These are phyloP conservation scores for Amanita pseudoporphyria DNA, from an alignment of 768 basidiomycete species.

Conservation along the genomic window DNA sequence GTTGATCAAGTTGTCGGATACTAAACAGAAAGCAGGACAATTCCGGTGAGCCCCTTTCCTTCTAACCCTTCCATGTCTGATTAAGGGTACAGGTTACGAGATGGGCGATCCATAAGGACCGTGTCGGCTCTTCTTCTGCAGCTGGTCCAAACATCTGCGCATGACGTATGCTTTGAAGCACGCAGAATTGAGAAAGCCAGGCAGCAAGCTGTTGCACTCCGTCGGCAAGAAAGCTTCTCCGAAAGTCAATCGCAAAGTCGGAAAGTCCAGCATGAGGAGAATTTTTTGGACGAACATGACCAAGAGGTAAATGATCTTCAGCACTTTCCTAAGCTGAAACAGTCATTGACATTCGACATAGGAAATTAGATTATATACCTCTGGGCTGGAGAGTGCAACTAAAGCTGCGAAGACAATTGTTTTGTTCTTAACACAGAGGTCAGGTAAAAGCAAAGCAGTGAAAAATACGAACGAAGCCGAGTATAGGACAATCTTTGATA, in stretches of 20 bases:
- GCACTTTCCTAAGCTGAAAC: not conserved
- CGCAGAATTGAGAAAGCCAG: slow-evolving; percentile 51
- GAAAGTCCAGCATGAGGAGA: slow-evolving; percentile 24
- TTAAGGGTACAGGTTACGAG: slow-evolving; percentile 54
- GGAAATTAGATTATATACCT: slow-evolving; percentile 65
- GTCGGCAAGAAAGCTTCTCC: slow-evolving; percentile 50
- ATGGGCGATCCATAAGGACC: slow-evolving; percentile 87
- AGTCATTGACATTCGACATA: slow-evolving; percentile 16
- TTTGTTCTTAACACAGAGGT: slow-evolving; percentile 65
- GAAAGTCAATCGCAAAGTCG: slow-evolving; percentile 28
- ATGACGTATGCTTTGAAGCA: slow-evolving; percentile 72
- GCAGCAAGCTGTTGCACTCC: slow-evolving; percentile 50
- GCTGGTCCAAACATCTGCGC: slow-evolving; percentile 92
- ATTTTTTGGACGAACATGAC: slow-evolving; percentile 61
- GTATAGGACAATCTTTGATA: slow-evolving; percentile 88
- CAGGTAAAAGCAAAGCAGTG: slow-evolving; percentile 79
- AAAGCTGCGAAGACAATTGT: slow-evolving; percentile 82
- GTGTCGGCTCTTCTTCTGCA: slow-evolving; percentile 90
- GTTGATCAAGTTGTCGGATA: slow-evolving; percentile 81
- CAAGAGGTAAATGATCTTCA: slow-evolving; percentile 34
- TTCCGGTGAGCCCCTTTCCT: slow-evolving; percentile 51
- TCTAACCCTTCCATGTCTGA: not conserved
- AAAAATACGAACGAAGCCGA: slow-evolving; percentile 93
- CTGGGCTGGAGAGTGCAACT: slow-evolving; percentile 71
- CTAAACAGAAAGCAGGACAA: slow-evolving; percentile 83